These are phyloP conservation scores for Fusarium oligoseptatum DNA, from an alignment of 2,329 filamentous ascomycete genomes.

Conservation along the genomic window DNA sequence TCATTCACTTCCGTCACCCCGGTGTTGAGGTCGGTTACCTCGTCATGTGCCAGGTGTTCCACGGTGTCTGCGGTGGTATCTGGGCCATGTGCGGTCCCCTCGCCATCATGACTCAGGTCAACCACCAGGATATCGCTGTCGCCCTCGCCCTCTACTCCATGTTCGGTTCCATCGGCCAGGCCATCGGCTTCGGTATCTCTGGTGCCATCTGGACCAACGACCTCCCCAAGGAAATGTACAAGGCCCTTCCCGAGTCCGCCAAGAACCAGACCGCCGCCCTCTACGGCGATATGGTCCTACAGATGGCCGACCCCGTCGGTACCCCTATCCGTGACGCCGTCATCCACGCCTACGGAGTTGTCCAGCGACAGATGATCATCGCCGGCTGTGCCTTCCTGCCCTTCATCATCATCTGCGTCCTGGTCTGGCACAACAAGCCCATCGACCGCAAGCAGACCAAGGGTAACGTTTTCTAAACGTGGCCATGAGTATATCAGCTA, in stretches of 20 bases:
- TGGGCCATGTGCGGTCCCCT: conserved; percentile 55
- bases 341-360: conserved; percentile 68
- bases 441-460: conserved; percentile 63
- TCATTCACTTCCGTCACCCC: conserved; percentile 48
- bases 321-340: conserved; percentile 64
- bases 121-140: conserved; percentile 50
- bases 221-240: conserved; percentile 58
- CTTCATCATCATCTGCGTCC: conserved; percentile 53
- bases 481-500: background rate
- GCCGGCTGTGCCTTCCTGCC: conserved; percentile 52
- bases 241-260: conserved; percentile 61
- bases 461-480: conserved; percentile 62
- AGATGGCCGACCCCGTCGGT: conserved; percentile 64
- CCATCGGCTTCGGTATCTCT: conserved; percentile 50
- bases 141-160: conserved; percentile 49
- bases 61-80: conserved; percentile 65
- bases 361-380: conserved; percentile 62
- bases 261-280: conserved; percentile 59
- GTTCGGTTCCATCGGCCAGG: conserved; percentile 49
- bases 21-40: conserved; percentile 59
- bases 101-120: conserved; percentile 48
- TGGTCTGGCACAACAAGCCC: conserved; percentile 65
- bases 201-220: conserved; percentile 50
- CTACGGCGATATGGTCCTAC: conserved; percentile 66
- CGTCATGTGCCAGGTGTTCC: conserved; percentile 64